Evolutionary conservation across 2,329 filamentous ascomycete species (phyloP), one percentile per base, ranked within the genome.

Genomic region (Ophiostoma piceae): DNA sequence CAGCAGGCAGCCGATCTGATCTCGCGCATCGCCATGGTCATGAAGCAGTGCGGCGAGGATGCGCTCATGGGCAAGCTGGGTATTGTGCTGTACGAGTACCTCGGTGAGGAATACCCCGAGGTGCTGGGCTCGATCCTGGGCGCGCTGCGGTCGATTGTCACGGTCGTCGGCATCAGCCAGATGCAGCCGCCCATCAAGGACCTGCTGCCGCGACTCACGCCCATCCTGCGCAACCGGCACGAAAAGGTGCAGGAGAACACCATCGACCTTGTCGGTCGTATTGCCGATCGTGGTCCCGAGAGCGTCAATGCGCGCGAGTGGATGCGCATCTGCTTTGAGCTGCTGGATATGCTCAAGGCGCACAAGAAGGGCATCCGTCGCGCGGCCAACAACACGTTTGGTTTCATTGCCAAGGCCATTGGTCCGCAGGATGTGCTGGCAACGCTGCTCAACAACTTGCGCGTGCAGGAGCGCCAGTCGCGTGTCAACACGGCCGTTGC

Each of bases 241-340:
- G 95, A 99, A 78, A 99, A 99, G 81, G 96, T 99, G 62, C 95
- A 99, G 79, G 95, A 99, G 77, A 99, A 99, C 80, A 98, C 95
- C 0, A 98, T 99, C 75, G 95, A 99, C 78, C 85, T 99, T 1
- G 95, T 99, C 26, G 95, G 95, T 70, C 94, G 95, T 84, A 98
- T 99, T 75, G 95, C 96, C 19, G 95, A 99, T 80, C 91, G 95
- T 74, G 96, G 95, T 0, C 94, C 95, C 1, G 95, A 99, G 80
- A 94, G 91, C 73, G 95, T 99, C 78, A 97, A 97, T 77, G 94
- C 95, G 16, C 88, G 95, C 76, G 95, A 99, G 80, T 99, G 95
- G 95, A 99, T 99, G 96, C 90, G 95, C 78, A 99, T 99, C 79
- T 99, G 95, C 82, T 99, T 99, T 80, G 95, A 99, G 82, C 84